Conservation (phyloP, 192 early-diverging fungal genomes). For the Spizellomyces punctatus region DNA sequence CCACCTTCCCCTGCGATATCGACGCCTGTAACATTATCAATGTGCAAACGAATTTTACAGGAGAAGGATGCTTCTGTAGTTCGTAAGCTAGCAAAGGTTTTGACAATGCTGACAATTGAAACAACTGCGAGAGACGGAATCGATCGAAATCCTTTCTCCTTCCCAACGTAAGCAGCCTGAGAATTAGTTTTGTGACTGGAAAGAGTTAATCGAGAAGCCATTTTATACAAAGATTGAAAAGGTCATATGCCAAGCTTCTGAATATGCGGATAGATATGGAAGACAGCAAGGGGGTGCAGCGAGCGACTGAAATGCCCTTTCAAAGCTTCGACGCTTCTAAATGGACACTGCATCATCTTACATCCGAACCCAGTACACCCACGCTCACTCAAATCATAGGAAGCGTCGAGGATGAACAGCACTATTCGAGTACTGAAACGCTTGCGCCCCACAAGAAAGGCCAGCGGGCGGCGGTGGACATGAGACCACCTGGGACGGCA, state of each 20-base stretch:
- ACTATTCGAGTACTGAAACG: neutral
- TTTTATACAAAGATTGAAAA: slow-evolving; percentile 2
- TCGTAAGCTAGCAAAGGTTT: slow-evolving; percentile 17
- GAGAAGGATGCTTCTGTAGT: slow-evolving; percentile 24
- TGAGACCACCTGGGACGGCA: neutral
- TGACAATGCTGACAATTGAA: slow-evolving; percentile 25
- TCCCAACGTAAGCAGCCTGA: slow-evolving; percentile 15
- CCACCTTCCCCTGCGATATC: neutral
- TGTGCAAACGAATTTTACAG: neutral
- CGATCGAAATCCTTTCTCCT: slow-evolving; percentile 22
- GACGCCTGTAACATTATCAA: neutral
- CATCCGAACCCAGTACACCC: neutral
- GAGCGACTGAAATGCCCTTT: neutral
- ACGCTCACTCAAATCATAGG: slow-evolving; percentile 12
- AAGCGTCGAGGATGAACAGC: slow-evolving; percentile 6
- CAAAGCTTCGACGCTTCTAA: neutral
- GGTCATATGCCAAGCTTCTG: slow-evolving; percentile 27
- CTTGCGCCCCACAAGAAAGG: neutral
- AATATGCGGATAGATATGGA: slow-evolving; percentile 18
- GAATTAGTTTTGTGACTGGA: neutral
- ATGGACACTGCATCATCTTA: too few relatives aligned
- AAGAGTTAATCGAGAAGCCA: neutral
- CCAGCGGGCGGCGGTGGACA: too few relatives aligned
- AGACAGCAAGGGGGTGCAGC: neutral
- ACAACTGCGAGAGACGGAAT: slow-evolving; percentile 25